Evolutionary conservation across 1,284 basidiomycete species (phyloP).

Genomic region (Naganishia liquefaciens): DNA sequence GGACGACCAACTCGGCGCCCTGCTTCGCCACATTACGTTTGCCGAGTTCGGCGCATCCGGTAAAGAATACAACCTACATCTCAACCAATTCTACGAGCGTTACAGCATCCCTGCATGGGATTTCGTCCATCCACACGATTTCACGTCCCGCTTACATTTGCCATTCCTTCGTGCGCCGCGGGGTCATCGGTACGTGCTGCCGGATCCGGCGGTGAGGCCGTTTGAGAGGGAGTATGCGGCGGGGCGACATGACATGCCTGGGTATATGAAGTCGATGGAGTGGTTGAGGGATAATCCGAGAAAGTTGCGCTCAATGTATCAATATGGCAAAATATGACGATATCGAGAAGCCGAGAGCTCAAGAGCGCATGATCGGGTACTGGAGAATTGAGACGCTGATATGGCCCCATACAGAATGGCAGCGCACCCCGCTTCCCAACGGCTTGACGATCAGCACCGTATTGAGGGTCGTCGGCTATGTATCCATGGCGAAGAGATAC

Average conservation of each 20-base stretch:
- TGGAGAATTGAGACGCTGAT: no score
- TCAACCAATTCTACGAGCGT: slow-evolving; percentile 14
- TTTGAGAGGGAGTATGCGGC: slow-evolving; percentile 24
- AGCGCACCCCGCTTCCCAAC: slow-evolving; percentile 1
- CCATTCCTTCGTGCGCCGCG: slow-evolving; percentile 8
- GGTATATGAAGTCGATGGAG: slow-evolving; percentile 17
- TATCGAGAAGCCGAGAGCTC: no score
- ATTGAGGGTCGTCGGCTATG: no score
- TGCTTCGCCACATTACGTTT: slow-evolving; percentile 18
- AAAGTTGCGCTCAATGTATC: slow-evolving; percentile 11
- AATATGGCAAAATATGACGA: not conserved
- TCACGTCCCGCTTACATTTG: slow-evolving; percentile 6
- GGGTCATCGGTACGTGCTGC: slow-evolving; percentile 18
- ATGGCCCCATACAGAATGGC: not conserved
- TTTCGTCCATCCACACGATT: slow-evolving; percentile 17
- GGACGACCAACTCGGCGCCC: slow-evolving; percentile 1
- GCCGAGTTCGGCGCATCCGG: slow-evolving; percentile 21
- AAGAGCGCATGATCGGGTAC: no score
- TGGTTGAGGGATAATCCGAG: slow-evolving; percentile 17
- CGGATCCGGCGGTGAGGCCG: slow-evolving; percentile 1
- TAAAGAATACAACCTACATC: slow-evolving; percentile 1
- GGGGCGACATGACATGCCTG: slow-evolving; percentile 23
- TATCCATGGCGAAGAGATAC: no score
- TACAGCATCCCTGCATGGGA: slow-evolving; percentile 9
- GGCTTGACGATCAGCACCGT: not conserved